Percentiles rank a stretch among this genome's conserved stretches.
Conservation (phyloP, 78 protist species). For the Tieghemostelium lacteum region DNA sequence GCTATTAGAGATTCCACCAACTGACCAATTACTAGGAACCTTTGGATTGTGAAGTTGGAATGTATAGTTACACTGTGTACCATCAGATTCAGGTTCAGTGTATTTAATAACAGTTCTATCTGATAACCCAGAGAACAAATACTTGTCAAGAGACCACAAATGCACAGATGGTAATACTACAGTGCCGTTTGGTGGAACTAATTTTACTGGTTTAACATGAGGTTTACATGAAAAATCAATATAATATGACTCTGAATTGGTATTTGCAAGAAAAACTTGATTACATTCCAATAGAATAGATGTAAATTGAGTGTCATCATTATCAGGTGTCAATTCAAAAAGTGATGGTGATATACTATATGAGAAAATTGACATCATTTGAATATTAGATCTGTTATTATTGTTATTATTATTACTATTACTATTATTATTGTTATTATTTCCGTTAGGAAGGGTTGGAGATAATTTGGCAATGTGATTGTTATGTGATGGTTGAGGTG, state of each 20-base stretch:
- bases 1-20: neutral
- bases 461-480: neutral
- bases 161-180: neutral
- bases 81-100: neutral
- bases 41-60: neutral
- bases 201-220: constrained; percentile 1
- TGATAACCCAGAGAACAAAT: constrained; percentile 6
- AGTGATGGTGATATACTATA: constrained; percentile 44
- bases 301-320: neutral
- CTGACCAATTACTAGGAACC: neutral
- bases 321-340: constrained; percentile 19
- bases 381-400: neutral
- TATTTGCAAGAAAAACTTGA: neutral
- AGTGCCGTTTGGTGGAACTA: neutral
- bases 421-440: too few relatives aligned
- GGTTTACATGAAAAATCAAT: neutral
- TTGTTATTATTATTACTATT: neutral
- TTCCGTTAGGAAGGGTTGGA: neutral
- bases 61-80: neutral
- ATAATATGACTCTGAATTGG: constrained; percentile 4
- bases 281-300: constrained; percentile 7
- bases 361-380: constrained; percentile 27
- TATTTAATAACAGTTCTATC: constrained; percentile 7
- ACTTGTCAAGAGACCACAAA: neutral
- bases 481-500: neutral